Conservation (phyloP, 352 stramenopile genomes). For the Pythium rishiriense region DNA sequence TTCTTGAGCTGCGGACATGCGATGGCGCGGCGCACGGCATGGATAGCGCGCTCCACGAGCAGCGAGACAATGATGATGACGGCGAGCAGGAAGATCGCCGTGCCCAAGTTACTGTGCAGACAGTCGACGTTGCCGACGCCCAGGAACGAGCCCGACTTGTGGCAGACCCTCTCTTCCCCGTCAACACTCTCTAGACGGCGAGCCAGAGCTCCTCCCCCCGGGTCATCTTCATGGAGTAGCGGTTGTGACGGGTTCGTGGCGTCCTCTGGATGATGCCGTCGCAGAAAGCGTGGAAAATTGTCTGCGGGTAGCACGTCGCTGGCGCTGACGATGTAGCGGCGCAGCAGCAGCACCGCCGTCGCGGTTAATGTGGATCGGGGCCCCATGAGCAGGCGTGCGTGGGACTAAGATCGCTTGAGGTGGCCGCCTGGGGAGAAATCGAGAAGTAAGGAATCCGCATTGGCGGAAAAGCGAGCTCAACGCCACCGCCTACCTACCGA, state of each 20-base stretch:
- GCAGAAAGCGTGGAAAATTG: neutral
- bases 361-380: neutral
- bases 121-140: constrained; percentile 82
- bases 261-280: neutral
- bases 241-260: neutral
- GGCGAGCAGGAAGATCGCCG: constrained; percentile 70
- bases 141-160: constrained; percentile 64
- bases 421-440: neutral
- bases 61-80: constrained; percentile 81
- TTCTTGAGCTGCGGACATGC: constrained; percentile 76
- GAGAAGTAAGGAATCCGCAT: constrained; percentile 13
- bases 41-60: constrained; percentile 56
- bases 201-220: neutral
- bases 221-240: neutral
- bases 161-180: constrained; percentile 31
- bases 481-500: too few relatives aligned
- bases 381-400: neutral
- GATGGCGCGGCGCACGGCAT: constrained; percentile 51
- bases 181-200: neutral
- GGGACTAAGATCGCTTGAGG: neutral
- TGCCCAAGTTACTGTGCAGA: constrained; percentile 69
- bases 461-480: too few relatives aligned
- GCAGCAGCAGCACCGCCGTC: neutral
- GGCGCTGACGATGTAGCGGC: neutral
- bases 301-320: neutral